Percentiles rank a stretch among this genome's conserved stretches.
Evolutionary conservation across 345 rosid genomes (phyloP).

Genomic region (Trapa incisa): DNA sequence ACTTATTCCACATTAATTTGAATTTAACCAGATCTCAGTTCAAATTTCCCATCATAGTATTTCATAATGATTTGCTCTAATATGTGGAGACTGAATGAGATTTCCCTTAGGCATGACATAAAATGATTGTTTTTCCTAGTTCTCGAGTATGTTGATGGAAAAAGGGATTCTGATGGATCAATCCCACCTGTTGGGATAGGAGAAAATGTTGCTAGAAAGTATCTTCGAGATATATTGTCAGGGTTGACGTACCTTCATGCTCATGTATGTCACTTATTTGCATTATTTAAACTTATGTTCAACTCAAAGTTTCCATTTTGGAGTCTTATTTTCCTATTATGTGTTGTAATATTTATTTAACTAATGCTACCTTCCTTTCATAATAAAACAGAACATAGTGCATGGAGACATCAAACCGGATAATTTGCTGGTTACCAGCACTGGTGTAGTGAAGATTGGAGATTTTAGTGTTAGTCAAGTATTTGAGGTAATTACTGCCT

Average conservation of each 20-base stretch:
- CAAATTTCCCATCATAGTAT: background rate
- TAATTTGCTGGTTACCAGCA: slow-evolving; percentile 66
- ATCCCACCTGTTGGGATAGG: slow-evolving; percentile 50
- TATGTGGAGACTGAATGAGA: background rate
- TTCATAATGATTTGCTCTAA: background rate
- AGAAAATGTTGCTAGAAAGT: slow-evolving; percentile 76
- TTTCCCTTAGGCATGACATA: slow-evolving; percentile 9
- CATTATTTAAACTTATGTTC: background rate
- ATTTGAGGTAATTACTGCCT: slow-evolving; percentile 54
- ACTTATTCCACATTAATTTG: slow-evolving; percentile 8
- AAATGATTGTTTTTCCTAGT: slow-evolving; percentile 28
- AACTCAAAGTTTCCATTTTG: background rate
- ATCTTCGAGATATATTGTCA: slow-evolving; percentile 68
- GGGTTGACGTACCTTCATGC: slow-evolving; percentile 92
- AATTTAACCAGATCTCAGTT: background rate
- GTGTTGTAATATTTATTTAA: background rate
- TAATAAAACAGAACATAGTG: slow-evolving; percentile 55
- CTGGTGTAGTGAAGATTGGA: slow-evolving; percentile 81
- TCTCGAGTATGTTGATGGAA: slow-evolving; percentile 90
- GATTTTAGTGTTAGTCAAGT: slow-evolving; percentile 98
- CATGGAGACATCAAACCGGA: slow-evolving; percentile 99
- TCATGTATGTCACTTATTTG: slow-evolving; percentile 46
- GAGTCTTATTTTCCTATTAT: background rate
- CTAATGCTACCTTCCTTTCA: background rate
- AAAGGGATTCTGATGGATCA: slow-evolving; percentile 59